Percentiles rank a stretch among this genome's conserved stretches.
Conservation (phyloP, 1,284 basidiomycete genomes). For the Heliocybe sulcata region DNA sequence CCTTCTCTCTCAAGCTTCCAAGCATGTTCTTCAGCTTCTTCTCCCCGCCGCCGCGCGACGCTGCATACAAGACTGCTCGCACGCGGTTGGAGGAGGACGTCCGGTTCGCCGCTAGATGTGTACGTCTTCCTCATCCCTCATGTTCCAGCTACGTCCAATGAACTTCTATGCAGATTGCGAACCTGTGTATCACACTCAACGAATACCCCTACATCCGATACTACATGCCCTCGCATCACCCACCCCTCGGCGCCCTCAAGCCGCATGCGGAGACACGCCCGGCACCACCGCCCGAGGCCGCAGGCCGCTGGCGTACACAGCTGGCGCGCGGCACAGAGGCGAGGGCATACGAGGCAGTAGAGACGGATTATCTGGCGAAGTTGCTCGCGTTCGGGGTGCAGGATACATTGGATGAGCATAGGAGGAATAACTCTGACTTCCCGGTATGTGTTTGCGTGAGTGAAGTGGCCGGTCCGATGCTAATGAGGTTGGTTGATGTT, state of each 20-base stretch:
- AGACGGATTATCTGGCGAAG: conserved; percentile 70
- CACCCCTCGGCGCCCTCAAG: conserved; percentile 81
- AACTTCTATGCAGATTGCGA: conserved; percentile 58
- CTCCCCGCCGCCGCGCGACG: conserved; percentile 70
- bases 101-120: conserved; percentile 63
- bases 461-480: too few relatives aligned
- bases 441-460: conserved; percentile 46
- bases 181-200: conserved; percentile 86
- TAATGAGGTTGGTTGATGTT: background rate
- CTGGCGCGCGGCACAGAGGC: conserved; percentile 62
- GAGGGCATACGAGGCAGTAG: conserved; percentile 55
- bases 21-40: conserved; percentile 82
- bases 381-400: conserved; percentile 82
- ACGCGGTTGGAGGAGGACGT: conserved; percentile 79
- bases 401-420: conserved; percentile 76
- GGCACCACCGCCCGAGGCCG: conserved; percentile 54
- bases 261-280: conserved; percentile 53
- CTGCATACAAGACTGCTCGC: conserved; percentile 51
- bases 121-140: conserved; percentile 22
- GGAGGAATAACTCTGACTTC: conserved; percentile 80
- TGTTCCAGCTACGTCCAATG: background rate
- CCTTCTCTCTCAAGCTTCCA: conserved; percentile 74
- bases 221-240: conserved; percentile 81
- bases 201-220: conserved; percentile 96
- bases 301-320: conserved; percentile 65